Conservation (phyloP, 2,329 filamentous ascomycete genomes). For the Venturia carpophila region DNA sequence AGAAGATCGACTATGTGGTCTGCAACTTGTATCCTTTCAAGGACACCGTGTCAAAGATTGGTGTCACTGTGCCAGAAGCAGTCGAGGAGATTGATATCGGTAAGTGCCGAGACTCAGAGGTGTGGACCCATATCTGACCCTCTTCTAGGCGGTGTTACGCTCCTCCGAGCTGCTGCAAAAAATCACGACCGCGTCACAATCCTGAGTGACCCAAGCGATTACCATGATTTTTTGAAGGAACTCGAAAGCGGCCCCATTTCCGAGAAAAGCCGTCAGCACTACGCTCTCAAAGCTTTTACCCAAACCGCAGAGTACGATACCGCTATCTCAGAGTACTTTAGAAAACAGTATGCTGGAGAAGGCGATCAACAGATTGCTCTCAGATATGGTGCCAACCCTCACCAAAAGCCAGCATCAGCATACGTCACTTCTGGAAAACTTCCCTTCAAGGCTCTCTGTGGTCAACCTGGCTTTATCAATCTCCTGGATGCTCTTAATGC, state of each 20-base stretch:
- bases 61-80: conserved; percentile 91
- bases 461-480: conserved; percentile 94
- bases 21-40: conserved; percentile 99
- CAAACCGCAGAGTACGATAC: conserved; percentile 96
- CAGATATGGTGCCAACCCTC: conserved; percentile 93
- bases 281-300: conserved; percentile 96
- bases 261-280: conserved; percentile 75
- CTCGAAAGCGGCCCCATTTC: conserved; percentile 83
- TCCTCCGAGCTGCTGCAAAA: conserved; percentile 94
- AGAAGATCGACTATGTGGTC: conserved; percentile 43
- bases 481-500: conserved; percentile 92
- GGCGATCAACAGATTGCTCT: conserved; percentile 74
- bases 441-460: conserved; percentile 90
- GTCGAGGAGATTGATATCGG: conserved; percentile 98
- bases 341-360: conserved; percentile 86
- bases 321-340: conserved; percentile 94
- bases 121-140: background rate
- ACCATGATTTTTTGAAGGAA: conserved; percentile 87
- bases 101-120: background rate
- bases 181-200: conserved; percentile 95
- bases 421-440: conserved; percentile 65
- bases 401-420: conserved; percentile 92
- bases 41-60: conserved; percentile 93
- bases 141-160: conserved; percentile 65
- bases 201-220: conserved; percentile 87